Base-by-base conservation (phyloP, 176 grass and related monocot genomes). In the Pontederia crassipes region DNA sequence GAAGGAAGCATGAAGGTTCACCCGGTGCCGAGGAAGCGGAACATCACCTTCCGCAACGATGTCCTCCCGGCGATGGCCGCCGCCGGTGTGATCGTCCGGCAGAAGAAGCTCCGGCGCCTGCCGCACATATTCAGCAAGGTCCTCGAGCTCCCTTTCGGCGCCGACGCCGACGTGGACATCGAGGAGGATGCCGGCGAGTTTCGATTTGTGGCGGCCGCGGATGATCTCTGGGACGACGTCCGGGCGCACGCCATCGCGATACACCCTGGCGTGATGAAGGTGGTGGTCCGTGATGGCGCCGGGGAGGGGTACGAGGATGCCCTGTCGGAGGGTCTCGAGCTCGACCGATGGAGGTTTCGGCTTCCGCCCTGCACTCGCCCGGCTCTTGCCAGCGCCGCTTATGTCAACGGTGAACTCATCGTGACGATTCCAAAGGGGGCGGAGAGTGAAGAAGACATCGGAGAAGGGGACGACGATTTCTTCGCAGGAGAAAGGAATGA, bases 81-180 rank as follows among this genome's bases (percentile, higher is more conserved):
- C 18, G 55, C 32, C 40, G 45, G 50, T 0, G 52, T 27, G 12
- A 28, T 17, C 11, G 46, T 61, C 24, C 49, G 69, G 80, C 10
- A 83, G 70, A 98, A 98, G 87, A 92, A 98, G 71, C 87, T 98
- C 46, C 81, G 93, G 14, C 93, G 93, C 48, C 81, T 98, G 49
- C 87, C 93, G 16, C 93, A 98, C 79, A 80, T 98, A 59, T 98
- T 98, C 74, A 86, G 81, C 18, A 82, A 90, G 80, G 81, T 98
- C 35, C 81, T 98, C 8, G 93, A 98, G 84, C 93, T 98, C 12
- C 93, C 93, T 0, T 91, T 92, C 81, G 78, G 69, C 1, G 87
- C 93, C 15, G 93, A 98, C 49, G 84, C 93, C 2, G 87, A 98
- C 70, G 93, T 98, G 13, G 46, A 70, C 45, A 45, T 97, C 5